phyloP scores from a whole-genome alignment of 345 rosid species.

The Heritiera littoralis region DNA sequence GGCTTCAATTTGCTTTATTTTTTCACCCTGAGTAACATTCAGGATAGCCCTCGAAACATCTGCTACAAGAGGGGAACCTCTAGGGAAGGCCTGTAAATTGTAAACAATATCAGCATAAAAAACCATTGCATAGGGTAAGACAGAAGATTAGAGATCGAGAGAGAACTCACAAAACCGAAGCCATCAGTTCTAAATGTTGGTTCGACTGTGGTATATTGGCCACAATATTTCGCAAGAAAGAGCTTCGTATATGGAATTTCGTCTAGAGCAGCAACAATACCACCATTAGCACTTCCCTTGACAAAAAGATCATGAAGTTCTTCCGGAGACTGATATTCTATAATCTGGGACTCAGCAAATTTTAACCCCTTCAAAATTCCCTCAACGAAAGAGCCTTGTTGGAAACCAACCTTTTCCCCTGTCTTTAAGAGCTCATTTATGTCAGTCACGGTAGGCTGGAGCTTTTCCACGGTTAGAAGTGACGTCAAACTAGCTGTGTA shows the following conservation, averaged over 20 bases:
- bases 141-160: background rate
- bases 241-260: constrained; percentile 36
- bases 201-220: constrained; percentile 37
- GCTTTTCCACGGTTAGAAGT: constrained; percentile 50
- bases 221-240: constrained; percentile 43
- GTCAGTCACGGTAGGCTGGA: constrained; percentile 47
- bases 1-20: constrained; percentile 32
- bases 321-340: constrained; percentile 13
- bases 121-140: background rate
- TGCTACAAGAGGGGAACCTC: constrained; percentile 39
- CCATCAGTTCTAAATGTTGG: constrained; percentile 35
- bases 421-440: constrained; percentile 37
- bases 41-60: constrained; percentile 49
- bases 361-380: constrained; percentile 33
- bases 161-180: constrained; percentile 35
- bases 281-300: constrained; percentile 36
- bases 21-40: constrained; percentile 36
- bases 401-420: constrained; percentile 47
- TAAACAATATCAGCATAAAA: background rate
- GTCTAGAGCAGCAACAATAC: constrained; percentile 42
- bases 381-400: constrained; percentile 31
- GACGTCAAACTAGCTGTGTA: constrained; percentile 75
- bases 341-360: constrained; percentile 26
- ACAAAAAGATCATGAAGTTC: constrained; percentile 36
- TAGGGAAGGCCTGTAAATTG: constrained; percentile 40